Conservation (phyloP, 371 early-diverging fungal genomes). For the Mucor irregularis region DNA sequence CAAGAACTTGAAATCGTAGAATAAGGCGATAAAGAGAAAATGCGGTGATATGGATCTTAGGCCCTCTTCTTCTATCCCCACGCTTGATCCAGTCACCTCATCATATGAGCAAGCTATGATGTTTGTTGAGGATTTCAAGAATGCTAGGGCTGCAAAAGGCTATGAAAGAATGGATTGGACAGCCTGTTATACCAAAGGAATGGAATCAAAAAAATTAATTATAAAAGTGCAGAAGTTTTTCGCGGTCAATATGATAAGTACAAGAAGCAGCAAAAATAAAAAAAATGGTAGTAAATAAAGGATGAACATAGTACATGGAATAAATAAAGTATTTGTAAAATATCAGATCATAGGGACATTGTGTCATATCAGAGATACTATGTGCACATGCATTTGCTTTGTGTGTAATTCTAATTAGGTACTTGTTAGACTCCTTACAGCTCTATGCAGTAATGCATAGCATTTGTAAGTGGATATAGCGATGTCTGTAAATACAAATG, state of each 20-base stretch:
- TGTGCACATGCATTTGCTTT: constrained; percentile 8
- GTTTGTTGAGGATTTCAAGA: constrained; percentile 13
- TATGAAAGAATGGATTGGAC: constrained; percentile 17
- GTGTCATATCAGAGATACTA: constrained; percentile 6
- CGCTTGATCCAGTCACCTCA: too few species aligned
- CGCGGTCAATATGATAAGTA: constrained; percentile 13
- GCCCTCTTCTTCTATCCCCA: constrained; percentile 21
- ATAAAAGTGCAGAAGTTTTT: constrained; percentile 17
- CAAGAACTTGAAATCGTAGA: constrained; percentile 21
- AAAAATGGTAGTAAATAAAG: constrained; percentile 9
- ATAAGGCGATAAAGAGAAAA: constrained; percentile 17
- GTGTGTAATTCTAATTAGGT: constrained; percentile 8
- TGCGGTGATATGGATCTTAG: constrained; percentile 10
- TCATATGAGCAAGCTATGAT: constrained; percentile 14
- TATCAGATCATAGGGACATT: constrained; percentile 2
- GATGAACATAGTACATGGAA: too few species aligned
- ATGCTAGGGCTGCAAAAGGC: constrained; percentile 16
- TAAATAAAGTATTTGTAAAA: constrained; percentile 10
- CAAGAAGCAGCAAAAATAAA: constrained; percentile 5
- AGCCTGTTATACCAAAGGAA: constrained; percentile 16
- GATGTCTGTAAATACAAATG: constrained; percentile 1
- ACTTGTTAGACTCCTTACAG: constrained; percentile 7
- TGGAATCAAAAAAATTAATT: constrained; percentile 15
- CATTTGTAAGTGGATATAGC: constrained; percentile 1
- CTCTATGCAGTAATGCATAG: constrained; percentile 7